These are phyloP conservation scores for Micromonas pusilla DNA, from an alignment of 139 green algal genomes.

Conservation along the genomic window DNA sequence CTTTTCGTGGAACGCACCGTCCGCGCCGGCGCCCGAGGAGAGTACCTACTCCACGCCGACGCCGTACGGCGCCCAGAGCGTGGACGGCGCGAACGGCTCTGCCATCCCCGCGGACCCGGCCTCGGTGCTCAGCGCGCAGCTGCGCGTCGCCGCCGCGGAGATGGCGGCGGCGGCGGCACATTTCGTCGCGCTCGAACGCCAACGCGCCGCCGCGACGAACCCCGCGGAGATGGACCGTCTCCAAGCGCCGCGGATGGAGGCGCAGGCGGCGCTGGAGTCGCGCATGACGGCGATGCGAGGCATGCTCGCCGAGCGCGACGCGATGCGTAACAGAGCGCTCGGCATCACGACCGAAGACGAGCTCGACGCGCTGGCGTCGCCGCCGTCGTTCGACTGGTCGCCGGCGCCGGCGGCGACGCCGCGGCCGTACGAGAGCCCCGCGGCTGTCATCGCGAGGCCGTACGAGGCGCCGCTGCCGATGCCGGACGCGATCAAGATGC, in stretches of 20 bases:
- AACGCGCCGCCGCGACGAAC: not conserved
- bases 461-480: not conserved
- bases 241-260: constrained; percentile 40
- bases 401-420: not conserved
- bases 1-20: no score
- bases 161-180: not conserved
- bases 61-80: no score
- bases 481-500: not conserved
- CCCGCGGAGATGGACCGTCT: not conserved
- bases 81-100: no score
- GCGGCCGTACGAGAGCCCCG: not conserved
- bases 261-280: constrained; percentile 72
- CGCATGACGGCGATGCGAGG: constrained; percentile 85
- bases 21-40: no score
- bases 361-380: not conserved
- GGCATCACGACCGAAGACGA: not conserved
- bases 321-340: not conserved
- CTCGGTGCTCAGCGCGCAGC: not conserved
- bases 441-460: not conserved
- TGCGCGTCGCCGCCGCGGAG: constrained; percentile 14
- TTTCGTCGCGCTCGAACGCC: constrained; percentile 8
- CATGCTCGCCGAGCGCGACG: constrained; percentile 59
- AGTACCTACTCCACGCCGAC: no score
- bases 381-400: not conserved
- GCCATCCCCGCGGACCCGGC: not conserved